Percentiles rank a stretch among this genome's conserved stretches.
Conservation (phyloP, 352 stramenopile genomes). For the Globisporangium splendens region DNA sequence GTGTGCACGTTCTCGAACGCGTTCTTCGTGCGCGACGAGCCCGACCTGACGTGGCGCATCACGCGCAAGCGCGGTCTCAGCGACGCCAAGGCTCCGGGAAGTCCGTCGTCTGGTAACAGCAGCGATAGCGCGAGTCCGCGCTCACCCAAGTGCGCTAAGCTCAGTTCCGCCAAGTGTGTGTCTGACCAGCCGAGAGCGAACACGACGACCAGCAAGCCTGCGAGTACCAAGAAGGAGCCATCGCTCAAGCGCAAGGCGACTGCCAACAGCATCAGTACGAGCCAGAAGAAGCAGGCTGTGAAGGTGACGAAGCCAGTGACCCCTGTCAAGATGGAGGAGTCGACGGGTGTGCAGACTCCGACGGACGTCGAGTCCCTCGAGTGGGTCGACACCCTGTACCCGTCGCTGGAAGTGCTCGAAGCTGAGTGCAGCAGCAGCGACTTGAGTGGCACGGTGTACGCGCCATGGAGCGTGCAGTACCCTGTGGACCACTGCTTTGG, state of each 20-base stretch:
- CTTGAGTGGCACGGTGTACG: background rate
- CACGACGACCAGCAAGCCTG: background rate
- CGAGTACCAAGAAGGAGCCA: slow-evolving; percentile 6
- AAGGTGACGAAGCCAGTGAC: slow-evolving; percentile 2
- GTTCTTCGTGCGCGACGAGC: slow-evolving; percentile 60
- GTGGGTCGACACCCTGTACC: slow-evolving; percentile 69
- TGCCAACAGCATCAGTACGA: background rate
- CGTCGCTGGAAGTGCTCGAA: slow-evolving; percentile 37
- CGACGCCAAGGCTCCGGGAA: slow-evolving; percentile 11
- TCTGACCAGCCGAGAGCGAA: background rate
- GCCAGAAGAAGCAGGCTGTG: background rate
- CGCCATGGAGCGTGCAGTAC: background rate
- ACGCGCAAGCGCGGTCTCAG: slow-evolving; percentile 46
- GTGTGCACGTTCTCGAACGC: slow-evolving; percentile 80
- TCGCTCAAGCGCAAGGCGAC: slow-evolving; percentile 10
- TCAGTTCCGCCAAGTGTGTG: background rate
- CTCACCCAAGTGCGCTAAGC: slow-evolving; percentile 11
- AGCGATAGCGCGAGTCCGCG: slow-evolving; percentile 9
- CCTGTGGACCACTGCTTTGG: background rate
- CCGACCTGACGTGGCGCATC: slow-evolving; percentile 58
- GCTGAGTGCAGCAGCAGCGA: slow-evolving; percentile 14
- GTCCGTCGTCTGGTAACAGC: too few species aligned
- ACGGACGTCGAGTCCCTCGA: slow-evolving; percentile 23
- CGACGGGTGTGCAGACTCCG: background rate
- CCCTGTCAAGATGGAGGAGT: slow-evolving; percentile 5